Evolutionary conservation across 2,329 filamentous ascomycete species (phyloP), one percentile per base, ranked within the genome.

Genomic region (Aspergillus sojae): DNA sequence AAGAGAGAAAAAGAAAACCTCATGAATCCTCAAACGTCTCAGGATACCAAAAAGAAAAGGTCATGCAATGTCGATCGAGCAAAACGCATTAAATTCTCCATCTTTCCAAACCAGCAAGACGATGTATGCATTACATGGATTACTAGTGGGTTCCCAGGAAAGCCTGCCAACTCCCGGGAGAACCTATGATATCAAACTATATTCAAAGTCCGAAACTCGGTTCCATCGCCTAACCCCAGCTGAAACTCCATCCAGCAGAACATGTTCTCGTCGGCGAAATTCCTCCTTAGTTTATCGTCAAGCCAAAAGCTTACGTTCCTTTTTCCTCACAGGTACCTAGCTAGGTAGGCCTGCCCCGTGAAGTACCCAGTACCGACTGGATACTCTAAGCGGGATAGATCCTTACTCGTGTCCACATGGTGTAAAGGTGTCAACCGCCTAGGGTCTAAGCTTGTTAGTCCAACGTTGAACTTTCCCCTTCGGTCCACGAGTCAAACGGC

Each of bases 31-130:
- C 16, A 52, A 52, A 52, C 19, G 53, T 55, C 68, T 70, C 67
- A 72, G 67, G 26, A 26, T 5, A 14, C 57, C 58, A 62, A 58
- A 26, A 45, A 32, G 34, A n/a, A 56, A 61, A 67, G 67, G 68
- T 68, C 68, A 72, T 75, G 72, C 72, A 74, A 69, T 73, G 74
- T 73, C 71, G 71, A 75, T 75, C 71, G 68, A 52, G 28, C n/a
- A 23, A 14, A 23, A 23, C 1, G 21, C n/a, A 36, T 23, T 39
- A 21, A n/a, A 34, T 26, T 58, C 43, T 26, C 57, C 39, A 50
- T 58, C 57, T 48, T 23, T 36, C n/a, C 21, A 16, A 45, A 36
- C 16, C 21, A 41, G 14, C 55, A 41, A 41, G 39, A n/a, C 39
- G 16, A 41, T 48, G 23, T 48, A 48, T 45, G n/a, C 45, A 48